Evolutionary conservation across 31 red algal species (phyloP).

Genomic region (Porphyra umbilicalis): DNA sequence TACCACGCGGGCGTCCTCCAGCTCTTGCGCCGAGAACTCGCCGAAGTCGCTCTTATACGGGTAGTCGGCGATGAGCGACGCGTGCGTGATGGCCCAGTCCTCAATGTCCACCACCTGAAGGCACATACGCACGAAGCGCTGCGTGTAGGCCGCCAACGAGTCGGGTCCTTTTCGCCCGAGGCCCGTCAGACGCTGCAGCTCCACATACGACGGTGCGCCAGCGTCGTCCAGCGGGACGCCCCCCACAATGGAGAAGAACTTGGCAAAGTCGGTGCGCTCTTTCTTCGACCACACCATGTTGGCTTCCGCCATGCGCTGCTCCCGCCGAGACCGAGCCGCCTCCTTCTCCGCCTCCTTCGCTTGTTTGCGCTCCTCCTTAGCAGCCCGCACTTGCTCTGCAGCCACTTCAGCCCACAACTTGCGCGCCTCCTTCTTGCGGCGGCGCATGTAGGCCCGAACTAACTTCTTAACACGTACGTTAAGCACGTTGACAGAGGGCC

Average conservation of each 20-base stretch:
- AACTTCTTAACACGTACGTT: conserved; percentile 49
- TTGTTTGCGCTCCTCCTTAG: conserved; percentile 12
- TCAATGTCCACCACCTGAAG: conserved; percentile 5
- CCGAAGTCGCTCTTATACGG: background rate
- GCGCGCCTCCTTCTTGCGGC: conserved; percentile 16
- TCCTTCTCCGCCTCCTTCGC: conserved; percentile 11
- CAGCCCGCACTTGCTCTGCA: conserved; percentile 10
- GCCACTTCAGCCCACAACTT: conserved; percentile 3
- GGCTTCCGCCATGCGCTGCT: conserved; percentile 8
- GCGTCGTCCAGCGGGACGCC: conserved; percentile 10
- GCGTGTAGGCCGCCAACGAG: conserved; percentile 11
- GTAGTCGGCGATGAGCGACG: background rate
- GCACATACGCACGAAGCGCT: conserved; percentile 25
- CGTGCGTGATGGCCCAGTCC: background rate
- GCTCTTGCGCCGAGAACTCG: conserved; percentile 15
- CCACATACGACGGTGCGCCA: background rate
- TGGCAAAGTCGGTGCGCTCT: conserved; percentile 46
- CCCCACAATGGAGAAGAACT: conserved; percentile 24
- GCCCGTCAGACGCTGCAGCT: background rate
- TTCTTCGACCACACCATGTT: conserved; percentile 31
- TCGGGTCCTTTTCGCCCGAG: conserved; percentile 26
- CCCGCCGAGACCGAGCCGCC: conserved; percentile 5
- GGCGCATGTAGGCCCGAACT: conserved; percentile 21
- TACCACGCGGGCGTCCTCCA: conserved; percentile 25
- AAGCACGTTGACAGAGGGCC: conserved; percentile 26